Evolutionary conservation across 192 early-diverging fungal species (phyloP).

Genomic region (Mortierella hygrophila): DNA sequence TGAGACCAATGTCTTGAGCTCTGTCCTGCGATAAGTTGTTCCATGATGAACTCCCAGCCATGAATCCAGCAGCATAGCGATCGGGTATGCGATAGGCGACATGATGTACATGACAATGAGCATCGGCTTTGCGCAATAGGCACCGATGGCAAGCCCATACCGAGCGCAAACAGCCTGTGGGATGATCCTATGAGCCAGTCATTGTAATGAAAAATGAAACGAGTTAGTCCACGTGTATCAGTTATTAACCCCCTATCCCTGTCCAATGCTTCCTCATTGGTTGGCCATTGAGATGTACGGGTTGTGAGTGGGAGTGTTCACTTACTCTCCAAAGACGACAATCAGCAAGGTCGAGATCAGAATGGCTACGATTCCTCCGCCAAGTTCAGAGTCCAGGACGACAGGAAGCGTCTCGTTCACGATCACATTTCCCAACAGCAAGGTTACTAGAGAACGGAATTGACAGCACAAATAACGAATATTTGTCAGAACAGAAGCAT

Average conservation of each 20-base stretch:
- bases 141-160: conserved; percentile 91
- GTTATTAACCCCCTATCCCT: neutral
- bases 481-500: neutral
- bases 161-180: conserved; percentile 92
- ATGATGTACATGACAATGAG: conserved; percentile 60
- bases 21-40: conserved; percentile 80
- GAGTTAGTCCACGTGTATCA: too few species aligned
- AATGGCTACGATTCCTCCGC: conserved; percentile 84
- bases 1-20: conserved; percentile 80
- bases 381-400: conserved; percentile 76
- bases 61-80: conserved; percentile 86
- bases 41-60: conserved; percentile 85
- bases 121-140: conserved; percentile 77
- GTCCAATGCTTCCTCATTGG: neutral
- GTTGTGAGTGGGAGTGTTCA: conserved; percentile 1
- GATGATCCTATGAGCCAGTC: conserved; percentile 69
- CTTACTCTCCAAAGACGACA: conserved; percentile 90
- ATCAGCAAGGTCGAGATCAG: conserved; percentile 86
- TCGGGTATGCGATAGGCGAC: conserved; percentile 83
- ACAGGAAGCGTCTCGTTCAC: conserved; percentile 93
- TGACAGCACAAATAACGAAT: neutral
- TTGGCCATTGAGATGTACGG: neutral
- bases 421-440: conserved; percentile 89
- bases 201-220: neutral
- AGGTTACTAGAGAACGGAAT: conserved; percentile 76